Evolutionary conservation across 2,329 filamentous ascomycete genomes (phyloP).

Genomic region (Aspergillus nomiae): DNA sequence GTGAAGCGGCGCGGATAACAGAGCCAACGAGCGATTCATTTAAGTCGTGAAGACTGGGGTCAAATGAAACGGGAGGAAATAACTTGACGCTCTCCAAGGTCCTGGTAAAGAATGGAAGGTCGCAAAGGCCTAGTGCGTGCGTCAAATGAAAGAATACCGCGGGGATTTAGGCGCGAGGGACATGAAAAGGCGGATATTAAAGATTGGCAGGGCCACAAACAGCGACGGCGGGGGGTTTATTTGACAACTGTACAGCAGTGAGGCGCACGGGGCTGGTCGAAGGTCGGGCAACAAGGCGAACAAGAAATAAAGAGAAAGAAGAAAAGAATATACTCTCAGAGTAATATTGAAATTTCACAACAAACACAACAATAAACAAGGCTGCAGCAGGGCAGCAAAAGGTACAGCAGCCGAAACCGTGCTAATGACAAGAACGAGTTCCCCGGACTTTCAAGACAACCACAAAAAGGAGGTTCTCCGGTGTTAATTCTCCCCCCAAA

Average conservation of each 20-base stretch:
- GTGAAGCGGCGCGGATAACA: conserved; percentile 12
- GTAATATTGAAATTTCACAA: conserved; percentile 2
- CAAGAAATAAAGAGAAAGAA: conserved; percentile 21
- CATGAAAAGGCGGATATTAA: conserved; percentile 12
- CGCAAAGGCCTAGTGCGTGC: not conserved
- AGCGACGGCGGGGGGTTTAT: conserved; percentile 16
- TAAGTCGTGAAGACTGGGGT: conserved; percentile 17
- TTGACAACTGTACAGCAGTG: conserved; percentile 3
- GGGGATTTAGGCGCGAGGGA: conserved; percentile 9
- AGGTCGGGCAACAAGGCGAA: conserved; percentile 24
- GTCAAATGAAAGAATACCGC: conserved; percentile 12
- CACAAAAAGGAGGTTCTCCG: conserved; percentile 34
- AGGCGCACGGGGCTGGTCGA: conserved; percentile 14
- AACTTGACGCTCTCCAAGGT: conserved; percentile 14
- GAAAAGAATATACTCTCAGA: conserved; percentile 12
- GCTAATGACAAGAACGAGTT: conserved; percentile 22
- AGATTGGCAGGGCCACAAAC: conserved; percentile 20
- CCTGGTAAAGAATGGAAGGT: conserved; percentile 4
- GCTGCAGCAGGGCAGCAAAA: conserved; percentile 15
- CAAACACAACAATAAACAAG: conserved; percentile 7
- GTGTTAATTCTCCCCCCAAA: conserved; percentile 20
- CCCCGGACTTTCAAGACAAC: conserved; percentile 29
- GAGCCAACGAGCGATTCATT: conserved; percentile 24
- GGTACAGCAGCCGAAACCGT: conserved; percentile 14
- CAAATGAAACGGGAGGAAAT: conserved; percentile 7